Conservation (phyloP, 805 yeast species). For the Pichia membranifaciens region DNA sequence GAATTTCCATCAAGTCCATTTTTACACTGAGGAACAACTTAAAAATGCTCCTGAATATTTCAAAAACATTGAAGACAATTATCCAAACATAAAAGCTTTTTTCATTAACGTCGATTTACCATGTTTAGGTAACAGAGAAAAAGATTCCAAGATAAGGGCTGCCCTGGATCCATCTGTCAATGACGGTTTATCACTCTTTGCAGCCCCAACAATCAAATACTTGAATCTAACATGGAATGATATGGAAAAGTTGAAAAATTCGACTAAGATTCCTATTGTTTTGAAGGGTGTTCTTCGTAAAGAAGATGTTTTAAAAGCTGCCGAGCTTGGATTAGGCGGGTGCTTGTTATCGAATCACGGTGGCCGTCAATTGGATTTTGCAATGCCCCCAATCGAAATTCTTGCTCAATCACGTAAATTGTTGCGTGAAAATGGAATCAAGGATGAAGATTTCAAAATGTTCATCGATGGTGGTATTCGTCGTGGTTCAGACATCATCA, state of each 20-base stretch:
- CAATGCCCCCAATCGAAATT: conserved; percentile 56
- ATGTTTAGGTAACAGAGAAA: conserved; percentile 78
- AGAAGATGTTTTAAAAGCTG: conserved; percentile 56
- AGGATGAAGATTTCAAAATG: conserved; percentile 48
- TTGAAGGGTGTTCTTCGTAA: conserved; percentile 59
- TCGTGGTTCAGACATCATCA: conserved; percentile 70
- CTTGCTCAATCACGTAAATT: conserved; percentile 48
- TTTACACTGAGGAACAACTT: conserved; percentile 56
- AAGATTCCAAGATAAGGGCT: conserved; percentile 69
- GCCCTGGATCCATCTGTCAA: conserved; percentile 37
- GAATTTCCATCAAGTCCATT: conserved; percentile 83
- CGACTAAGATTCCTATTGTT: conserved; percentile 47
- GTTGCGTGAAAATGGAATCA: conserved; percentile 33
- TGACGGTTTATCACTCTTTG: conserved; percentile 14
- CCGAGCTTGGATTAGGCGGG: conserved; percentile 53
- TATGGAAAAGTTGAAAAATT: conserved; percentile 43
- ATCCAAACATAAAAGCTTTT: conserved; percentile 57
- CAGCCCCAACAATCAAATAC: conserved; percentile 11
- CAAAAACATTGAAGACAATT: conserved; percentile 16
- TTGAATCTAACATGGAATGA: conserved; percentile 51
- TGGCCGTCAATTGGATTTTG: conserved; percentile 61
- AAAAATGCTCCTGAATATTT: conserved; percentile 36
- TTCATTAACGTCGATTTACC: conserved; percentile 89
- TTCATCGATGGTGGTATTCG: conserved; percentile 75
- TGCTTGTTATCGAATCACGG: conserved; percentile 68